Evolutionary conservation across 1,284 basidiomycete species (phyloP).

Genomic region (Apiotrichum montevideense): DNA sequence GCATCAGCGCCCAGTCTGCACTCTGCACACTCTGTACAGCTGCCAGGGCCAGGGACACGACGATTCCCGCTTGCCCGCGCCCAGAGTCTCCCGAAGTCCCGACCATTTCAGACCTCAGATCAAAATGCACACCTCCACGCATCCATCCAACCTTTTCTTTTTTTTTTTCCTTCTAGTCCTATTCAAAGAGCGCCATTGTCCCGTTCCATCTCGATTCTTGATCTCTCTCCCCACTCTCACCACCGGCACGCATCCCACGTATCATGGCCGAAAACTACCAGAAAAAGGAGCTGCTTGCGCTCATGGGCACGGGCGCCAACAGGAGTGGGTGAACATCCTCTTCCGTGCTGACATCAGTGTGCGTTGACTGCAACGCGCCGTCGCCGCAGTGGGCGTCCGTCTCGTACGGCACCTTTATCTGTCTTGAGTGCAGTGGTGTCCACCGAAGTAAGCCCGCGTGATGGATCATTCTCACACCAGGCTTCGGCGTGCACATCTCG

Average conservation of each 20-base stretch:
- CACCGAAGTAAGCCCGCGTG: constrained; percentile 60
- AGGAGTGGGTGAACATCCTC: constrained; percentile 49
- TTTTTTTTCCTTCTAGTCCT: too few relatives aligned
- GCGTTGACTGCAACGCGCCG: constrained; percentile 73
- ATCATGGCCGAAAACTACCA: constrained; percentile 57
- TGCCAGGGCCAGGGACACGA: too few relatives aligned
- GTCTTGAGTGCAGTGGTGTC: constrained; percentile 80
- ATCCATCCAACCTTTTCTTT: too few relatives aligned
- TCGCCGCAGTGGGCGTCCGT: constrained; percentile 85
- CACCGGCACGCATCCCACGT: neutral
- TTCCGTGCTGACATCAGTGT: constrained; percentile 46
- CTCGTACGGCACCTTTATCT: constrained; percentile 68
- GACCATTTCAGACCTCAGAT: too few relatives aligned
- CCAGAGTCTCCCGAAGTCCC: too few relatives aligned
- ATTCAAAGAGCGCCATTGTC: neutral
- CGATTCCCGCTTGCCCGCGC: too few relatives aligned
- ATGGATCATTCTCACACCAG: constrained; percentile 11
- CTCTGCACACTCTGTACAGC: too few relatives aligned
- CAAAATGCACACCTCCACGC: too few relatives aligned
- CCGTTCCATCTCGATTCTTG: neutral
- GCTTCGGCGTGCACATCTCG: constrained; percentile 51
- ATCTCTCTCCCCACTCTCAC: neutral
- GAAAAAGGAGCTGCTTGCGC: constrained; percentile 58
- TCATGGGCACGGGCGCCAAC: constrained; percentile 67
- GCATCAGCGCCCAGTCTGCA: too few relatives aligned